Evolutionary conservation across 139 green algal genomes (phyloP).

Genomic region (Zygnema circumcarinatum): DNA sequence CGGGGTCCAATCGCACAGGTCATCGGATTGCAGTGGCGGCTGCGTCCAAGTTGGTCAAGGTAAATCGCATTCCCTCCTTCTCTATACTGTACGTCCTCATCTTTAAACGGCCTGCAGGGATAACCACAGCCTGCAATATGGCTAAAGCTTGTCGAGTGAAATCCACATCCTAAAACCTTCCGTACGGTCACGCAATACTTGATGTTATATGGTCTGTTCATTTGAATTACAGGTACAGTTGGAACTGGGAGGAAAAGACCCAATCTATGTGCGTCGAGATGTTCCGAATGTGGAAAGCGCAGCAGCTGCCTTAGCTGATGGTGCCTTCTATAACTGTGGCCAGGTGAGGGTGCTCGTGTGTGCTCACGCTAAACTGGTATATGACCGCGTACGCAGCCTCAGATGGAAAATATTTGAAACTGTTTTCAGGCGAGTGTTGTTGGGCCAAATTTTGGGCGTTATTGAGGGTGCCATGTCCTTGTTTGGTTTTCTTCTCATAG

Average conservation of each 20-base stretch:
- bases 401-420: not conserved
- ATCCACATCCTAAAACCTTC: too few species aligned
- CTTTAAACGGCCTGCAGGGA: not conserved
- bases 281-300: conserved; percentile 33
- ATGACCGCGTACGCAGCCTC: not conserved
- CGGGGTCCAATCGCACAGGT: conserved; percentile 47
- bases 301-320: conserved; percentile 43
- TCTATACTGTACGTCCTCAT: not conserved
- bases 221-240: conserved; percentile 42
- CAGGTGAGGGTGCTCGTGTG: conserved; percentile 5
- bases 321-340: conserved; percentile 53
- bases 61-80: not conserved
- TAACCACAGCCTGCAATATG: not conserved
- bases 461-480: too few species aligned
- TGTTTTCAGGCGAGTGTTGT: conserved; percentile 2
- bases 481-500: too few species aligned
- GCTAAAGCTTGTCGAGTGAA: not conserved
- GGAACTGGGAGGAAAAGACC: conserved; percentile 58
- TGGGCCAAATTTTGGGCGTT: not conserved
- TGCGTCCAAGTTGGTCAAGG: conserved; percentile 53
- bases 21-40: not conserved
- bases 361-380: not conserved
- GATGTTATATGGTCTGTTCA: too few species aligned
- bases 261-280: conserved; percentile 50
- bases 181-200: too few species aligned